Evolutionary conservation across 148 eudicot genomes (phyloP).

Genomic region (Spergularia marina): DNA sequence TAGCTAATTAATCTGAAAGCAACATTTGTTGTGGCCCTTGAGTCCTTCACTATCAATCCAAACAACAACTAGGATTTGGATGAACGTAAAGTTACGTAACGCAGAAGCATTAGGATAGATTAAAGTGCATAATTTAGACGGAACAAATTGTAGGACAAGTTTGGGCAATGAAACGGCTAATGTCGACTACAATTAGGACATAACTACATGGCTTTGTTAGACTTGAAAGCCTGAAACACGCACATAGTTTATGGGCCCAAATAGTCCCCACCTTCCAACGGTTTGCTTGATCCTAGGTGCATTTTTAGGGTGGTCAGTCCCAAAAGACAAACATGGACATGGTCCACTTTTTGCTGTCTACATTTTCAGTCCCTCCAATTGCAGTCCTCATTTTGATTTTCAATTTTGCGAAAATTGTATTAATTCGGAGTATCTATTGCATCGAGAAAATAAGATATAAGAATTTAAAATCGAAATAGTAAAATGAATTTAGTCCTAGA

Average conservation of each 20-base stretch:
- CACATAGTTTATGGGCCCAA: slow-evolving; percentile 16
- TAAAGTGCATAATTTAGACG: not conserved
- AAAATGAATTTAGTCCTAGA: too few species aligned
- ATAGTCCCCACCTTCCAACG: slow-evolving; percentile 17
- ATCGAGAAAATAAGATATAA: too few species aligned
- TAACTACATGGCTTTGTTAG: not conserved
- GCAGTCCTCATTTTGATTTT: too few species aligned
- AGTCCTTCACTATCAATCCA: not conserved
- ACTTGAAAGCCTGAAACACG: slow-evolving; percentile 10
- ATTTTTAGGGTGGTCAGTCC: too few species aligned
- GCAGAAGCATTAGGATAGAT: not conserved
- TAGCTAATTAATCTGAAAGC: not conserved
- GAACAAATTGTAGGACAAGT: not conserved
- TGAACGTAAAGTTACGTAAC: not conserved
- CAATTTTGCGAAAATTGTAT: too few species aligned
- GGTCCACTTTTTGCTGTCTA: not conserved
- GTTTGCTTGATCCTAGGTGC: slow-evolving; percentile 23
- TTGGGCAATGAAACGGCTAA: slow-evolving; percentile 20
- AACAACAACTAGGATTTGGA: not conserved
- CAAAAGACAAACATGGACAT: not conserved
- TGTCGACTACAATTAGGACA: not conserved
- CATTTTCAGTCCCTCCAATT: too few species aligned
- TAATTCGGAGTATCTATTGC: too few species aligned
- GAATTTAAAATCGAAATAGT: too few species aligned
- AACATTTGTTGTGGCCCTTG: not conserved